phyloP scores from a whole-genome alignment of 305 asterid species.

The Fraxinus xanthoxyloides region DNA sequence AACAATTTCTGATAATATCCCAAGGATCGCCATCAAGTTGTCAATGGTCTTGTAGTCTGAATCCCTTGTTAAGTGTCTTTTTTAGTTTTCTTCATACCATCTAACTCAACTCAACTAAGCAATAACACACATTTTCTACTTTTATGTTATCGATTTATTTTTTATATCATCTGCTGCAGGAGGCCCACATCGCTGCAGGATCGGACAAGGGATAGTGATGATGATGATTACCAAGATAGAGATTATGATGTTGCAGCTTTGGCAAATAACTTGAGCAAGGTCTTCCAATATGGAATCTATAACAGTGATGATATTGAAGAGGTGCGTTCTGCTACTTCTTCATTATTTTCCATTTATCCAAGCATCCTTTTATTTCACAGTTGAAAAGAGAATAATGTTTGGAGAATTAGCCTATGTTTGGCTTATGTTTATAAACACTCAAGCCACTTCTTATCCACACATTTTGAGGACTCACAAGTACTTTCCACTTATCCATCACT shows the following conservation, averaged over 20 bases:
- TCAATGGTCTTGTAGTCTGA: conserved; percentile 15
- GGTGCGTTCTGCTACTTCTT: conserved; percentile 38
- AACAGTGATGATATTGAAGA: conserved; percentile 66
- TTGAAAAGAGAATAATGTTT: background rate
- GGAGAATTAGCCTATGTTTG: background rate
- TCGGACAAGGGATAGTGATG: conserved; percentile 88
- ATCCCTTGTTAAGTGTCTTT: background rate
- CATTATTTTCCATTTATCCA: background rate
- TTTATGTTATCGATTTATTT: background rate
- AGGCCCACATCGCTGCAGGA: conserved; percentile 87
- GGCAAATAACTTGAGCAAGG: conserved; percentile 97
- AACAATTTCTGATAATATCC: background rate
- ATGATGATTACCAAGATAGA: conserved; percentile 94
- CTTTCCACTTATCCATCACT: conserved; percentile 31
- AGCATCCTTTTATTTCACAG: background rate
- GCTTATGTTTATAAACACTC: background rate
- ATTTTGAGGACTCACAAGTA: conserved; percentile 75
- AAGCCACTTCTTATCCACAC: conserved; percentile 18
- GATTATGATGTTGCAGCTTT: conserved; percentile 97
- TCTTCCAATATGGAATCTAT: conserved; percentile 85
- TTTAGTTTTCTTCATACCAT: background rate
- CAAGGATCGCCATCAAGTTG: background rate
- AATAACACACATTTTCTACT: background rate
- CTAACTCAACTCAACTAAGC: background rate
- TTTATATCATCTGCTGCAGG: conserved; percentile 50